Conservation (phyloP, 768 basidiomycete species). For the Mycena galopus region DNA sequence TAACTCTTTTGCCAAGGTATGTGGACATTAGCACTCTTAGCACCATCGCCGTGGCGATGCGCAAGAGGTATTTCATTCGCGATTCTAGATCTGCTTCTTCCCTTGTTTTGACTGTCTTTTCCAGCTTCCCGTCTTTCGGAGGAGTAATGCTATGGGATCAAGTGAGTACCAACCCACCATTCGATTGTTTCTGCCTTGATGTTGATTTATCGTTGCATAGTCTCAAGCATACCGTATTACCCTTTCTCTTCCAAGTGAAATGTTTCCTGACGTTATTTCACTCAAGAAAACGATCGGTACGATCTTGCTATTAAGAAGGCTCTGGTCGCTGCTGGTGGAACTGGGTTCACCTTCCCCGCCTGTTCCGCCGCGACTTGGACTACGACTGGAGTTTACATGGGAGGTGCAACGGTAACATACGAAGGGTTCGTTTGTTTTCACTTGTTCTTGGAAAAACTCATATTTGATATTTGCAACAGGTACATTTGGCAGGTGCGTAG, state of each 20-base stretch:
- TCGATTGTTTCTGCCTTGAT: background rate
- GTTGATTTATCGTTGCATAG: conserved; percentile 9
- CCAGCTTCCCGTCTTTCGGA: conserved; percentile 72
- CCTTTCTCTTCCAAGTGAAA: background rate
- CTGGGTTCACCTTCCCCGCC: conserved; percentile 74
- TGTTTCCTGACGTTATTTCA: background rate
- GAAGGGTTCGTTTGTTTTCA: conserved; percentile 56
- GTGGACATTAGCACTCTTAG: conserved; percentile 62
- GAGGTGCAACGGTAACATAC: conserved; percentile 66
- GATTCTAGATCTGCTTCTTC: background rate
- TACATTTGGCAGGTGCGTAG: conserved; percentile 73
- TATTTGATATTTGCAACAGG: conserved; percentile 45
- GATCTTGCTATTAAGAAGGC: conserved; percentile 73
- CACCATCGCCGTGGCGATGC: conserved; percentile 62
- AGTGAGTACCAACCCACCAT: conserved; percentile 53
- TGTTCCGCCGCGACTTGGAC: conserved; percentile 70
- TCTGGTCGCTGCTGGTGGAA: conserved; percentile 72
- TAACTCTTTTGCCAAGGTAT: conserved; percentile 43
- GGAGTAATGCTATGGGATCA: conserved; percentile 71
- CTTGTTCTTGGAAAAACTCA: background rate
- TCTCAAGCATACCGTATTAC: conserved; percentile 31
- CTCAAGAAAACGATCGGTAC: conserved; percentile 68
- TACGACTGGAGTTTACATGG: conserved; percentile 63
- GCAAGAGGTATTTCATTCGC: conserved; percentile 44
- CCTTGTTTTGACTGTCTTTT: background rate